Percentiles rank a stretch among this genome's conserved stretches.
These are phyloP conservation scores for Tricholoma hemisulphureum DNA, from an alignment of 768 basidiomycete genomes.

Conservation along the genomic window DNA sequence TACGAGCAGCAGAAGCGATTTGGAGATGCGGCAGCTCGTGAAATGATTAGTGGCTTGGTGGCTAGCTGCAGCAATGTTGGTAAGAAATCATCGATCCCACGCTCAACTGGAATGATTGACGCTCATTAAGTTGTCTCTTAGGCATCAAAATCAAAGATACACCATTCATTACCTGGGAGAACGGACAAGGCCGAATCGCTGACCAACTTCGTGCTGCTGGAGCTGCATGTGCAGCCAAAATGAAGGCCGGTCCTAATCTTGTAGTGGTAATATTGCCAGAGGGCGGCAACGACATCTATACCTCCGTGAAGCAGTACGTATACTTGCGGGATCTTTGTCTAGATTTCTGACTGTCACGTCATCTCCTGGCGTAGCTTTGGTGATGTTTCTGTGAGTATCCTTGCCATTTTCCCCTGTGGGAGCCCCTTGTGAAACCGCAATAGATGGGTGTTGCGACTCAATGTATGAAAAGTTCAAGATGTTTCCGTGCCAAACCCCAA, in stretches of 20 bases:
- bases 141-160: slow-evolving; percentile 56
- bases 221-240: slow-evolving; percentile 32
- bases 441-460: slow-evolving; percentile 78
- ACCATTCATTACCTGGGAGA: slow-evolving; percentile 52
- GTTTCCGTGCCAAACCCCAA: slow-evolving; percentile 64
- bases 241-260: slow-evolving; percentile 49
- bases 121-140: slow-evolving; percentile 26
- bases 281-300: slow-evolving; percentile 73
- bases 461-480: slow-evolving; percentile 68
- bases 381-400: slow-evolving; percentile 50
- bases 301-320: slow-evolving; percentile 73
- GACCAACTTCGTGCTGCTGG: slow-evolving; percentile 57
- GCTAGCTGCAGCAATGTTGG: slow-evolving; percentile 55
- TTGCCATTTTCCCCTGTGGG: background rate
- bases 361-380: slow-evolving; percentile 55
- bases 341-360: background rate
- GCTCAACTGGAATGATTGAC: background rate
- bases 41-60: slow-evolving; percentile 56
- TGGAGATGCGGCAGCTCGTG: slow-evolving; percentile 41
- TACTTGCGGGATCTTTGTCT: background rate
- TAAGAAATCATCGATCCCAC: slow-evolving; percentile 30
- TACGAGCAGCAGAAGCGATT: slow-evolving; percentile 67
- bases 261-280: slow-evolving; percentile 73
- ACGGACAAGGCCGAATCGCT: slow-evolving; percentile 54
- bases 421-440: background rate